Base-by-base conservation (phyloP, 2,329 filamentous ascomycete species). In the Fusarium subtropicale region DNA sequence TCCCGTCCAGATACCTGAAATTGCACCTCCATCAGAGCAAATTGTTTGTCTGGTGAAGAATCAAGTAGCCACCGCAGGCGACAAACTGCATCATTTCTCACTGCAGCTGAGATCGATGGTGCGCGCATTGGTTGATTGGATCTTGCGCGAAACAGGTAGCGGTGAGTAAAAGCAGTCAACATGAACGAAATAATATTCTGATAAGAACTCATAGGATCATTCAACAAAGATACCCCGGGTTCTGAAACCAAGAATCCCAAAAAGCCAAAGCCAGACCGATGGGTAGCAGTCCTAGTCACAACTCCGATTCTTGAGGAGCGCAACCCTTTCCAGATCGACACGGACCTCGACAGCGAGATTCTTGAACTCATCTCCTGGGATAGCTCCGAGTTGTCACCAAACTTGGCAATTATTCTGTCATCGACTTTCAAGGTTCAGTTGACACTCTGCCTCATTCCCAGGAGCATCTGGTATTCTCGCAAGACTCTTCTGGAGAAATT, bases 21-120 rank as follows among this genome's bases (percentile, higher is more conserved):
- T 68, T 0, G 31, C 39, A 5, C 64, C 65, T 16, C 65, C 65
- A 0, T 68, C 50, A 31, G 65, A 68, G 16, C 60, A 68, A 4
- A 41, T 68, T 10, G 8, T 26, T 3, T 12, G n/a, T 5, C 22
- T 36, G 1, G 24, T 34, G 1, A 26, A 18, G 7, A 50, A 6
- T 0, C 13, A 33, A 3, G 22, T 65, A 9, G 39, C 12, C 0
- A 34, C 20, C 3, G 22, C 26, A 13, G 28, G 26, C 12, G 20
- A 5, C 0, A 44, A 20, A 6, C 18, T 44, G 10, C 48, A 18
- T 1, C 16, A 52, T 3, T 36, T 60, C 5, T 30, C 20, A 18
- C 31, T n/a, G 2, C 44, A 52, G 0, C 20, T 54, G 6, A 39
- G 26, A 20, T 12, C 34, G 1, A 12, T 46, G 3, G 9, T 68